phyloP scores from a whole-genome alignment of 2,329 filamentous ascomycete species.

The Trichoderma sp. region DNA sequence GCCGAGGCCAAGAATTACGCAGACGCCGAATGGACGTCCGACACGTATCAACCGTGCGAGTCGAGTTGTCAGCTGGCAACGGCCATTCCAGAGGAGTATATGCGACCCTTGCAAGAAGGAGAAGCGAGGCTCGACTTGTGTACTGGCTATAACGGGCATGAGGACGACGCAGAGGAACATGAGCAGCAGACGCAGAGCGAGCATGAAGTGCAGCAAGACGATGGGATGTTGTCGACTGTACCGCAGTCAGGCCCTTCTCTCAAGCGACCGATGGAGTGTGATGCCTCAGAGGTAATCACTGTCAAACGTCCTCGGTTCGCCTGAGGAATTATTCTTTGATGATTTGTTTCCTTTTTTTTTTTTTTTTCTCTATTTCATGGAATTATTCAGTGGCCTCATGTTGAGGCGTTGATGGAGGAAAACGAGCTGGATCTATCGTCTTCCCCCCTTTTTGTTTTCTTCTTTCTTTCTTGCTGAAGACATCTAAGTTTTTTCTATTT shows the following conservation, averaged over 20 bases:
- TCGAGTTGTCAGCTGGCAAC: conserved; percentile 40
- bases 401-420: neutral
- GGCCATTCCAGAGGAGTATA: conserved; percentile 42
- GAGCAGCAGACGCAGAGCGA: neutral
- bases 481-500: no score
- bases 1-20: conserved; percentile 48
- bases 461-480: no score
- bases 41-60: conserved; percentile 43
- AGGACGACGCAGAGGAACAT: conserved; percentile 19
- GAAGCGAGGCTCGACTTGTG: conserved; percentile 43
- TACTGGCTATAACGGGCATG: conserved; percentile 33
- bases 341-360: no score
- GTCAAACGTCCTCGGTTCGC: conserved; percentile 14
- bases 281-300: neutral
- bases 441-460: no score
- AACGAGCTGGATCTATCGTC: neutral
- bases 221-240: neutral
- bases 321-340: neutral
- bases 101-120: conserved; percentile 39
- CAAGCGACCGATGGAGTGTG: conserved; percentile 17
- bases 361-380: neutral
- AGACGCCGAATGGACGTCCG: conserved; percentile 42
- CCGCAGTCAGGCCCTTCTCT: neutral
- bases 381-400: neutral
- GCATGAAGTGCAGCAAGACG: neutral